These are phyloP conservation scores for Halophytophthora polymorphica DNA, from an alignment of 352 stramenopile species.

Conservation along the genomic window DNA sequence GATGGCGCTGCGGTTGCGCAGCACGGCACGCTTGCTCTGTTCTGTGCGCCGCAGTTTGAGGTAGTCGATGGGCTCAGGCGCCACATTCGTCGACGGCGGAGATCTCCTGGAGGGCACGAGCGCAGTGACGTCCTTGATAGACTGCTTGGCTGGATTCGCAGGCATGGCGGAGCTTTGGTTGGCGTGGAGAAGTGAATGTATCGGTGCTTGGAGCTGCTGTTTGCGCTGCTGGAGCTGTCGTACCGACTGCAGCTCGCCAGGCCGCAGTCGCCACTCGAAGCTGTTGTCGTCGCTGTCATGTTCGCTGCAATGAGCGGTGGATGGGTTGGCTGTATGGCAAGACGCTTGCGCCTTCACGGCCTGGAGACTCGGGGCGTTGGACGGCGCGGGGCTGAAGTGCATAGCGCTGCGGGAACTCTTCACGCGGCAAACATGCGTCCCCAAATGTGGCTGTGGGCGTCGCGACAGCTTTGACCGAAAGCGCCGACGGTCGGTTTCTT, in stretches of 20 bases:
- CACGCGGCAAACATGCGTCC: too few species aligned
- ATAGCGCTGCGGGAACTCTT: constrained; percentile 7
- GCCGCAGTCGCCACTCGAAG: constrained; percentile 16
- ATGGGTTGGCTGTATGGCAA: not conserved
- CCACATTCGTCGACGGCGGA: constrained; percentile 10
- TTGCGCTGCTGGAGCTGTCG: constrained; percentile 22
- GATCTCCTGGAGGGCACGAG: constrained; percentile 1
- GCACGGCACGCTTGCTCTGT: constrained; percentile 41
- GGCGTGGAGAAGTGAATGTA: not conserved
- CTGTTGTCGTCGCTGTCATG: constrained; percentile 2
- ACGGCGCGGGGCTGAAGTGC: constrained; percentile 14
- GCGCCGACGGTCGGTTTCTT: too few species aligned
- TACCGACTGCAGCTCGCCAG: constrained; percentile 24
- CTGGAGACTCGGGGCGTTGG: constrained; percentile 4
- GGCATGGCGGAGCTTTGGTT: constrained; percentile 13
- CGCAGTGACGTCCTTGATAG: not conserved
- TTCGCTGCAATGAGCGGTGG: constrained; percentile 6
- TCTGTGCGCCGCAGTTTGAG: constrained; percentile 57
- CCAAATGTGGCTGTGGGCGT: too few species aligned
- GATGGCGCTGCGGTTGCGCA: constrained; percentile 42
- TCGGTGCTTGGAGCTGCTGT: constrained; percentile 1
- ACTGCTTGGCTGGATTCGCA: constrained; percentile 8
- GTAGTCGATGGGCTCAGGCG: constrained; percentile 61
- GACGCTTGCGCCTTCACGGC: constrained; percentile 1
- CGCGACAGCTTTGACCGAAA: too few species aligned